phyloP scores from a whole-genome alignment of 23 red algal species.

The Gracilaria caudata region DNA sequence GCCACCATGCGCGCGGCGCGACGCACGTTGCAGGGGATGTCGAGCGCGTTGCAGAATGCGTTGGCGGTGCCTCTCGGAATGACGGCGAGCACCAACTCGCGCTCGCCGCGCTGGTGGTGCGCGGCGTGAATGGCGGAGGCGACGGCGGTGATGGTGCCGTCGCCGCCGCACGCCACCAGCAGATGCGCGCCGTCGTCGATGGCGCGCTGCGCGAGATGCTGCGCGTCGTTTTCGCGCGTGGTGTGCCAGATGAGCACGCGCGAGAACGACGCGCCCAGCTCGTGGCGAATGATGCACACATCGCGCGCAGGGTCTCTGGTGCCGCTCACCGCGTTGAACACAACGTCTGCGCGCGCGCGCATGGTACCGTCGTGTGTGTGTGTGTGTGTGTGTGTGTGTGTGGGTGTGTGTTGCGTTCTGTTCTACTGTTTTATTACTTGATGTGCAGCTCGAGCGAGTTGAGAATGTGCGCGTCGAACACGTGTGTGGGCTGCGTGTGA shows the following conservation, averaged over 20 bases:
- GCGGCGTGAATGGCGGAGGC: constrained; percentile 33
- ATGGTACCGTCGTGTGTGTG: neutral
- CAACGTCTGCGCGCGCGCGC: constrained; percentile 50
- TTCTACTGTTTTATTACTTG: too few relatives aligned
- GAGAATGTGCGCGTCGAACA: constrained; percentile 42
- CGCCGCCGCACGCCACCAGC: constrained; percentile 60
- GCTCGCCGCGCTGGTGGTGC: neutral
- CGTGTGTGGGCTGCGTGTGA: constrained; percentile 5
- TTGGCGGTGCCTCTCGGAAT: constrained; percentile 78
- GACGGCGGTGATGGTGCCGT: constrained; percentile 62
- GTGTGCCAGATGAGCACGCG: constrained; percentile 36
- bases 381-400: neutral
- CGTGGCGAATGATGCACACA: constrained; percentile 7
- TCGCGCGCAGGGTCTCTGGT: constrained; percentile 45
- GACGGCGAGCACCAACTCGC: constrained; percentile 37
- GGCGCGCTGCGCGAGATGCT: constrained; percentile 37
- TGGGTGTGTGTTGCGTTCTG: constrained; percentile 19
- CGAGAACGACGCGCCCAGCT: constrained; percentile 23
- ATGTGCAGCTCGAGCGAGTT: constrained; percentile 70
- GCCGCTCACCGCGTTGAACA: constrained; percentile 68
- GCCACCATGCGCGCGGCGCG: constrained; percentile 42
- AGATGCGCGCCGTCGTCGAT: constrained; percentile 44
- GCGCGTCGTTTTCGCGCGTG: constrained; percentile 36
- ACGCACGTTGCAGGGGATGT: constrained; percentile 43
- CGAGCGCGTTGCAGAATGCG: constrained; percentile 56